Evolutionary conservation across 495 filamentous ascomycete species (phyloP), one percentile per base, ranked within the genome.

Genomic region (Penicillium paxilli): DNA sequence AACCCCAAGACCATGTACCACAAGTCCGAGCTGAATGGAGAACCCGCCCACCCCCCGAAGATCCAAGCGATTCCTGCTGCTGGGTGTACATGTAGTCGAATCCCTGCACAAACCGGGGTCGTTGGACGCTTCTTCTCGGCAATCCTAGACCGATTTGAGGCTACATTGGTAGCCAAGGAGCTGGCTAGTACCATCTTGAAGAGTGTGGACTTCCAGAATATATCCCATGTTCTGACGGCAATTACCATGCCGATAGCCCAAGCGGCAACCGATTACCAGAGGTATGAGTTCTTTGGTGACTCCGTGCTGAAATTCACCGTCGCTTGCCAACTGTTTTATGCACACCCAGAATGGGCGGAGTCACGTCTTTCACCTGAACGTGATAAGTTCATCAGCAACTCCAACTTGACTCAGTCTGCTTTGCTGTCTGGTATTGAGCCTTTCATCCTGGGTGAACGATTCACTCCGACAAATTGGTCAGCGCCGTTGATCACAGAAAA

Each of bases 251-350:
- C 87, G 0, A 75, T 79, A 1, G 82, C 90, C 0, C 64, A 72
- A 9, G 83, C 85, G 38, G 58, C 59, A 3, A 82, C 74, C 0
- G 80, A 97, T 54, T 98, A 98, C 63, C 89, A 98, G 58, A 79
- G 88, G 20, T 77, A 95, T 1, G 94, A 98, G 67, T 96, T 96
- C 61, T 75, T 97, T 0, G 94, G 94, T 0, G 94, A 98, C 59
- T 81, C 82, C 0, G 78, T 96, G 8, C 78, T 98, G n/a, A 98
- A 98, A 61, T 81, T 86, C 38, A 82, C 81, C 20, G 82, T 87
- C 0, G 86, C 85, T 4, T 68, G 88, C 21, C 83, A 88, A 28
- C 77, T 91, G 2, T 81, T 85, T 49, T 84, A 83, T n/a, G 64
- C 82, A 32, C 77, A 90, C 38, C 81, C 81, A 0, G 72, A 78